Base-by-base conservation (phyloP, 164 flowering plant genomes). In the Umbilicus rupestris region DNA sequence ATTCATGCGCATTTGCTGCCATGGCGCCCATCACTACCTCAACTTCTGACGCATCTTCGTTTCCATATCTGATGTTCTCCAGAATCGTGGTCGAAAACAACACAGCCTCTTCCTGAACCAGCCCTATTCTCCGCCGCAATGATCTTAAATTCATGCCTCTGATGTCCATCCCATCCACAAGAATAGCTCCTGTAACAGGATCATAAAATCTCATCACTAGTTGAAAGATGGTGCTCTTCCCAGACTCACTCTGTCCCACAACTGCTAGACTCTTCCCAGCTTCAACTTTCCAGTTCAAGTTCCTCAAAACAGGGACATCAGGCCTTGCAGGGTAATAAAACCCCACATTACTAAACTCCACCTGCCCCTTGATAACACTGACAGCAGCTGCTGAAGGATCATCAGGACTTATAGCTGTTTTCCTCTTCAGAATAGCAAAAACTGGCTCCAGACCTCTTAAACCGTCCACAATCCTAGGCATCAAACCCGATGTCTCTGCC, bases 171-270 rank as follows among this genome's bases (percentile, higher is more conserved):
- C 84, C 89, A 71, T 89, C 97, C 3, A 91, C 77, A 59, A 77
- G 39, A 62, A 88, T 68, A 15, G 66, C 15, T 22, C 92, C 96
- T 2, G 75, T 74, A 31, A 44, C 77, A 24, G 90, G 90, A 65
- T 91, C 96, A 46, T 89, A 91, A 65, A 89, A 87, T 65, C 93
- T 79, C 81, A 81, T 68, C 9, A 91, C 66, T 7, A 91, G 75
- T 14, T 85, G 35, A 29, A 91, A 77, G 31, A 86, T 75, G 0
- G 92, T 84, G 49, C 93, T 87, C 78, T 91, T 91, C 8, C 97
- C 97, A 9, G 92, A 87, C 14, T 96, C 97, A 67, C 97, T 91
- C 73, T 72, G 87, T 15, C 97, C 97, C 0, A 91, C 95, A n/a
- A 91, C 63, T n/a, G 93, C 96, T 30, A 88, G 74, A 49, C 86